These are phyloP conservation scores for Fusarium robinianum DNA, from an alignment of 2,329 filamentous ascomycete genomes.

Conservation along the genomic window DNA sequence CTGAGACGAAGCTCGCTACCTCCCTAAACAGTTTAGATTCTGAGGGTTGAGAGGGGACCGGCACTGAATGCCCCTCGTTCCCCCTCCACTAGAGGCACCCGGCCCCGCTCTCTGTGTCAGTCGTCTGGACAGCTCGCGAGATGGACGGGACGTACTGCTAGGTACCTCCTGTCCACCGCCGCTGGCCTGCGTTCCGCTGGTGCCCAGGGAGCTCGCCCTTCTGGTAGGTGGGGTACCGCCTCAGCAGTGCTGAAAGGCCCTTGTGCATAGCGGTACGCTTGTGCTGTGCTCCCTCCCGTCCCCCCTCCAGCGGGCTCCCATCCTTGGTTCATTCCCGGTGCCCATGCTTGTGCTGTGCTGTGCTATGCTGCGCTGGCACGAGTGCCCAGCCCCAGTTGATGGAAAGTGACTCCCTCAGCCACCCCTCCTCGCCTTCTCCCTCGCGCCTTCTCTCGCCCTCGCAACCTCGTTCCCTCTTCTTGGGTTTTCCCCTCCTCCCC, in stretches of 20 bases:
- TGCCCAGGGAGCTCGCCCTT: constrained; percentile 12
- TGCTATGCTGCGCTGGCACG: constrained; percentile 36
- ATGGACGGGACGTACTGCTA: constrained; percentile 8
- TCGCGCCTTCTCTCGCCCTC: constrained; percentile 33
- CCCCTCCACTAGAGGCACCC: constrained; percentile 30
- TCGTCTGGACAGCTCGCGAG: no score
- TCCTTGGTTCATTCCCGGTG: constrained; percentile 12
- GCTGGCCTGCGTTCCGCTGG: constrained; percentile 18
- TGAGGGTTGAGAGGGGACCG: constrained; percentile 16
- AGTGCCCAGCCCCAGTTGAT: constrained; percentile 38
- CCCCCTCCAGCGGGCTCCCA: constrained; percentile 1
- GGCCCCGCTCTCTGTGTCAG: constrained; percentile 36
- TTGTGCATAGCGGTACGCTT: constrained; percentile 27
- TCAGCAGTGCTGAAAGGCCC: constrained; percentile 22
- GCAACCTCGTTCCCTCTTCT: constrained; percentile 27
- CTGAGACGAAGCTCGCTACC: constrained; percentile 29
- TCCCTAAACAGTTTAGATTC: constrained; percentile 31
- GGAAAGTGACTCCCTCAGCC: constrained; percentile 37
- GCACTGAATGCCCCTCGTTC: constrained; percentile 27
- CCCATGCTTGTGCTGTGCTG: constrained; percentile 22
- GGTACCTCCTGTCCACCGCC: constrained; percentile 11
- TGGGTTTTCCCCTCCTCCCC: constrained; percentile 34
- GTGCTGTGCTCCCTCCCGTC: constrained; percentile 11
- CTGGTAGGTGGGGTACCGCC: no score
- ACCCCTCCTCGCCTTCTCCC: constrained; percentile 39